Percentiles rank a stretch among this genome's conserved stretches.
These are phyloP conservation scores for Tricholoma flavovirens DNA, from an alignment of 768 basidiomycete genomes.

Conservation along the genomic window DNA sequence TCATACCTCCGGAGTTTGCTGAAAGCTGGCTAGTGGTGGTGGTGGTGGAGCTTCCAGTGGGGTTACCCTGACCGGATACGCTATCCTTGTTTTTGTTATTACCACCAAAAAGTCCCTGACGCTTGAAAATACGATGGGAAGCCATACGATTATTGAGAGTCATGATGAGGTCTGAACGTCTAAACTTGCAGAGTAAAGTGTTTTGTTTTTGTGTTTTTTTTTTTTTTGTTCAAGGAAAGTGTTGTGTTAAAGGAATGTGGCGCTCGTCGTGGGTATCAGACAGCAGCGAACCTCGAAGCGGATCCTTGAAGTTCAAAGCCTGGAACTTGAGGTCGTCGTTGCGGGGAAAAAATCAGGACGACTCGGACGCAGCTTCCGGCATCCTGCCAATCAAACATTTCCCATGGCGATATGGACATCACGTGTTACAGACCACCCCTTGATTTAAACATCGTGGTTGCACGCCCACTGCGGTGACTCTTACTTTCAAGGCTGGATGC, in stretches of 20 bases:
- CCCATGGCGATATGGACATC: too few relatives aligned
- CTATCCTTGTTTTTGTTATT: too few relatives aligned
- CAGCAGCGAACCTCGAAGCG: neutral
- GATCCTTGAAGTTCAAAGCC: neutral
- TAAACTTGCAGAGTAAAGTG: neutral
- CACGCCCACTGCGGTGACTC: too few relatives aligned
- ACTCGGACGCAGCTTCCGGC: too few relatives aligned
- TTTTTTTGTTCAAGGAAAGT: neutral
- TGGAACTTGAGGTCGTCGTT: neutral
- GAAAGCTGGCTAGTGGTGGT: neutral
- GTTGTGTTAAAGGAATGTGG: neutral
- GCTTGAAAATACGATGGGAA: conserved; percentile 22
- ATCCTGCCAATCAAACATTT: too few relatives aligned
- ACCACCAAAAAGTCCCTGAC: conserved; percentile 8
- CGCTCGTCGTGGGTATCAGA: neutral
- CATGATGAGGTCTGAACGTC: conserved; percentile 13
- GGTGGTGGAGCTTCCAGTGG: neutral
- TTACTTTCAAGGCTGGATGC: too few relatives aligned
- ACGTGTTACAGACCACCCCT: too few relatives aligned
- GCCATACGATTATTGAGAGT: conserved; percentile 23
- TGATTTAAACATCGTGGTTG: too few relatives aligned
- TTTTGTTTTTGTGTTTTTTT: neutral
- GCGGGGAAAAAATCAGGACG: neutral
- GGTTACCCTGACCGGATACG: too few relatives aligned
- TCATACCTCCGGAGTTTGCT: neutral